Evolutionary conservation across 257 asterid species (phyloP).

Genomic region (Solanum etuberosum): DNA sequence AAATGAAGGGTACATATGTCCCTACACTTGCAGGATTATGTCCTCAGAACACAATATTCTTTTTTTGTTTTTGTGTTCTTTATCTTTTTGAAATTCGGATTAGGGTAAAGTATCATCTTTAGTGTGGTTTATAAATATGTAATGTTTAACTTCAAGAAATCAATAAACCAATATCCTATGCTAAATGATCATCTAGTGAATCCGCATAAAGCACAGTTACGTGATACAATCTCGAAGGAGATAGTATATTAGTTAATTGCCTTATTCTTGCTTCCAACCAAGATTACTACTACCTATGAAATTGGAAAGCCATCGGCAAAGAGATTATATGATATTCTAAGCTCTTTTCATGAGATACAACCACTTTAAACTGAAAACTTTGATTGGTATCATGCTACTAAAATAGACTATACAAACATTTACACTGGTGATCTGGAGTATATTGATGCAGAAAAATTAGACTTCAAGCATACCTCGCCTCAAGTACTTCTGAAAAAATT

Average conservation of each 20-base stretch:
- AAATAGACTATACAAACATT: not conserved
- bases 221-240: not conserved
- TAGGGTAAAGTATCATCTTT: no score
- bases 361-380: not conserved
- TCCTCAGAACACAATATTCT: not conserved
- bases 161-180: not conserved
- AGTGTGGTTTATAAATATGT: no score
- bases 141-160: no score
- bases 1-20: not conserved
- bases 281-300: not conserved
- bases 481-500: conserved; percentile 75
- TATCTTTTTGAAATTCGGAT: not conserved
- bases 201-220: not conserved
- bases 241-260: not conserved
- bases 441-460: not conserved
- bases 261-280: not conserved
- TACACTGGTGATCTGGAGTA: not conserved
- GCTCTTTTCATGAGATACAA: not conserved
- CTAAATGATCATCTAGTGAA: not conserved
- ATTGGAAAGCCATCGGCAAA: not conserved
- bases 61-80: not conserved
- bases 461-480: conserved; percentile 53
- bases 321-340: not conserved
- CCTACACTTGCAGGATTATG: not conserved
- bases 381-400: not conserved